Evolutionary conservation across 192 early-diverging fungal genomes (phyloP).

Genomic region (Backusella tarrabulga): DNA sequence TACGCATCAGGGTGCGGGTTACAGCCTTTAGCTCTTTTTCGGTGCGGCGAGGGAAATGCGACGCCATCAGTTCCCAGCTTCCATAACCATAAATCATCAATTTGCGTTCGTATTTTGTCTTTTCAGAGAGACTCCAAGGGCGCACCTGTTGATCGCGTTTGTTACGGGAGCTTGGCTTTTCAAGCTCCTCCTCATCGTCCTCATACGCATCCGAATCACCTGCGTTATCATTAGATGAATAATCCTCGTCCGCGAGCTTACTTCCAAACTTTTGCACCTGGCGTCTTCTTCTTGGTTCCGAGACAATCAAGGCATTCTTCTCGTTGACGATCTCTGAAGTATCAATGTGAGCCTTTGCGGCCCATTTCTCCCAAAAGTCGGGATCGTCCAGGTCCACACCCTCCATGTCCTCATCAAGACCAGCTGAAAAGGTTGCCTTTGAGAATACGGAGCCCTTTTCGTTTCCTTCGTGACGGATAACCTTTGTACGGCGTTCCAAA

Average conservation of each 20-base stretch:
- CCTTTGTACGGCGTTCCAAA: slow-evolving; percentile 72
- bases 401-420: slow-evolving; percentile 32
- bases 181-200: slow-evolving; percentile 37
- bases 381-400: slow-evolving; percentile 81
- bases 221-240: slow-evolving; percentile 43
- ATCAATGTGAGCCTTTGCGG: slow-evolving; percentile 69
- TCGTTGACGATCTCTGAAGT: slow-evolving; percentile 50
- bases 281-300: slow-evolving; percentile 63
- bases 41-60: slow-evolving; percentile 55
- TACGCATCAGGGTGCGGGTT: slow-evolving; percentile 47
- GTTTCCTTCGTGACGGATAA: slow-evolving; percentile 71
- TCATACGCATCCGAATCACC: slow-evolving; percentile 45
- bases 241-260: slow-evolving; percentile 32
- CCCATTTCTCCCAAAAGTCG: slow-evolving; percentile 91
- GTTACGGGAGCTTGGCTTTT: slow-evolving; percentile 19
- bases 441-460: slow-evolving; percentile 78
- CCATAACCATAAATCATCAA: slow-evolving; percentile 64
- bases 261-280: slow-evolving; percentile 55
- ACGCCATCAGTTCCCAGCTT: slow-evolving; percentile 62
- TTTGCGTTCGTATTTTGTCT: slow-evolving; percentile 54
- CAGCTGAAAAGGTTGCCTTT: slow-evolving; percentile 74
- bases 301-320: slow-evolving; percentile 64
- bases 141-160: slow-evolving; percentile 39
- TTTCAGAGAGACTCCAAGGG: slow-evolving; percentile 55
- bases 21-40: slow-evolving; percentile 58